Evolutionary conservation across 176 grass and related monocot species (phyloP).

Genomic region (Miscanthus lutarioriparius): DNA sequence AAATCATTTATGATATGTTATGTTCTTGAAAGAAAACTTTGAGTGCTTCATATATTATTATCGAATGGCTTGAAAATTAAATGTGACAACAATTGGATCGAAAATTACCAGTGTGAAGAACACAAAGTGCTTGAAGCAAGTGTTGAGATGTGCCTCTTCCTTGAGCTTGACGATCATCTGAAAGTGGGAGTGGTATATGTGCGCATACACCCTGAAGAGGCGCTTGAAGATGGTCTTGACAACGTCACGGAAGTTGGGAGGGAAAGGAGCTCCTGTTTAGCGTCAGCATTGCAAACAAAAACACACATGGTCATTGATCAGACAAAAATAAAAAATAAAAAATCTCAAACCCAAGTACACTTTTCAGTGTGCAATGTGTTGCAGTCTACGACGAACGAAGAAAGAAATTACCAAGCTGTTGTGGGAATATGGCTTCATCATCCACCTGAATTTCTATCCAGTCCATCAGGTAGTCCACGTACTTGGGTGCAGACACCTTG

Average conservation of each 20-base stretch:
- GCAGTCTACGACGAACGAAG: neutral
- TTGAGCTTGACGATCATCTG: conserved; percentile 79
- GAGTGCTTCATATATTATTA: neutral
- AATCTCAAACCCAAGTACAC: neutral
- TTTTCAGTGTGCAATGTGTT: neutral
- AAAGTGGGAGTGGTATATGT: conserved; percentile 93
- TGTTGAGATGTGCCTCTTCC: conserved; percentile 91
- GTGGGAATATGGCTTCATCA: conserved; percentile 77
- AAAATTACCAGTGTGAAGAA: conserved; percentile 71
- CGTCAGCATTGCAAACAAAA: neutral
- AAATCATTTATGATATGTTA: neutral
- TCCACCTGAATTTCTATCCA: conserved; percentile 84
- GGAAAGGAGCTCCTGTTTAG: conserved; percentile 68
- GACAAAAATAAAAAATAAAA: neutral
- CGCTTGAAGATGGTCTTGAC: conserved; percentile 88
- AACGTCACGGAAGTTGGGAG: conserved; percentile 69
- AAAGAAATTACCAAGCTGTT: conserved; percentile 56
- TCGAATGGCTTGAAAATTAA: no score
- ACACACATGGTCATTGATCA: neutral
- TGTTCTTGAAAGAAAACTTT: neutral
- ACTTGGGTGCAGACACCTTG: conserved; percentile 78
- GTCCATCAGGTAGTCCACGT: conserved; percentile 94
- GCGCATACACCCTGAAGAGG: conserved; percentile 84
- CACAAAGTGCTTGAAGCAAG: conserved; percentile 98
- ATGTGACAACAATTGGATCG: neutral